Base-by-base conservation (phyloP, 768 basidiomycete genomes). In the Candolleomyces eurysporus region DNA sequence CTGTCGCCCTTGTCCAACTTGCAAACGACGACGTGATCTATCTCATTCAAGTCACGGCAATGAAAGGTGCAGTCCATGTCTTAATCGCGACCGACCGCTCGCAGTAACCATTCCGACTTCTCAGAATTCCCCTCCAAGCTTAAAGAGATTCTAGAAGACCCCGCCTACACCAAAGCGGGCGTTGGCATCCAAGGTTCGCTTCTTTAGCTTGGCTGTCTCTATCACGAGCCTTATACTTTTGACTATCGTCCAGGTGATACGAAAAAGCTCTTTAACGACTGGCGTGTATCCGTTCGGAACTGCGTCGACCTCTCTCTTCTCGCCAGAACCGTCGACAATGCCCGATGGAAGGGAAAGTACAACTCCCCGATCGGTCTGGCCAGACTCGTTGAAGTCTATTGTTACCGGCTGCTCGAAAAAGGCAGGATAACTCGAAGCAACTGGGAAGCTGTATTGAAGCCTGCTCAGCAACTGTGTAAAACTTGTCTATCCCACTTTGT, bases 1-100 rank as follows among this genome's bases (percentile, higher is more conserved):
- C 80, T 22, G 86, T 90, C 19, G 85, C 92, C 3, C 79, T 93
- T 22, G 79, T 93, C 4, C 91, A 94, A 69, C 80, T 93, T 17
- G 87, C 90, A 2, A 84, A 78, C 63, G 67, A 73, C 4, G 69
- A 83, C 4, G 76, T 71, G 13, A 82, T 91, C 22, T 72, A 89
- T 30, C 82, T 93, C 4, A 70, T 92, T 6, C 91, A 93, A 64
- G 67, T 92, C 57, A 81, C 76, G 59, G 75, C 76, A 39, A 92
- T 92, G 88, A 66, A 59, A 69, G 72, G 80, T 81, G 72, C 54
- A 61, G n/a, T 17, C 17, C 43, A 49, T 30, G 56, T 56, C 61
- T 45, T 31, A 14, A 26, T 55, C 22, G 43, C 62, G 17, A 36
- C 26, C 17, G 30, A 17, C 14, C 21, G 16, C 21, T 51, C 13